phyloP scores from a whole-genome alignment of 106 monocot species.

The Apostasia shenzhenica region DNA sequence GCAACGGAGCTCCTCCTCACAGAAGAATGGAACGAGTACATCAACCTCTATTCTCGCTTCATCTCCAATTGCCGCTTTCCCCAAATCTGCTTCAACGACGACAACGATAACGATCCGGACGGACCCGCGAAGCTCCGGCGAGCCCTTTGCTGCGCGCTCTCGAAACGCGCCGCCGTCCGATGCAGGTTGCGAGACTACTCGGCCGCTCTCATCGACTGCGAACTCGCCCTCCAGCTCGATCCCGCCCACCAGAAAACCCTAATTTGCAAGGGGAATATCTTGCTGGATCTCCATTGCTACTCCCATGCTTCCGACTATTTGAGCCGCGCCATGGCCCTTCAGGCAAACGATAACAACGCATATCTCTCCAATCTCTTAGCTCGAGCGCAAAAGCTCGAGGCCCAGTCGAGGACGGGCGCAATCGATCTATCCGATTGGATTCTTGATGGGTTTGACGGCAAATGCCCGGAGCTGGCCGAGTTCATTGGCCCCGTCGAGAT shows the following conservation, averaged over 20 bases:
- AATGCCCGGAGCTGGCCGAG: constrained; percentile 70
- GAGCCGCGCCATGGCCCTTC: constrained; percentile 17
- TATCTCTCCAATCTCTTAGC: constrained; percentile 26
- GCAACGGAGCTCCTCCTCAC: constrained; percentile 78
- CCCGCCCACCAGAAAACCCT: constrained; percentile 48
- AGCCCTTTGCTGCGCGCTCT: constrained; percentile 50
- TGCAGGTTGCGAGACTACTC: constrained; percentile 24
- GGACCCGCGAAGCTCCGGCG: constrained; percentile 18
- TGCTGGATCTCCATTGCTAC: constrained; percentile 59
- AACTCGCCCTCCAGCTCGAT: constrained; percentile 41
- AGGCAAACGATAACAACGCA: constrained; percentile 5
- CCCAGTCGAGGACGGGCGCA: constrained; percentile 51
- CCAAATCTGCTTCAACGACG: neutral
- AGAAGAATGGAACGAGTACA: constrained; percentile 64
- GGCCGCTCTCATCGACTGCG: constrained; percentile 60
- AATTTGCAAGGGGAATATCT: constrained; percentile 52
- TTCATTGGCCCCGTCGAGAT: constrained; percentile 76
- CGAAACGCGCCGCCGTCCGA: constrained; percentile 66
- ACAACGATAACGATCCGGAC: neutral
- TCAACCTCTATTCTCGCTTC: constrained; percentile 68
- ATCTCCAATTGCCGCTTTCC: constrained; percentile 24
- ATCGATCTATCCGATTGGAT: constrained; percentile 82
- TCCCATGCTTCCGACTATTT: constrained; percentile 47
- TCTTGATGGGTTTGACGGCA: constrained; percentile 37
- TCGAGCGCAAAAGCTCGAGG: constrained; percentile 45